Percentiles rank a stretch among this genome's conserved stretches.
These are phyloP conservation scores for Crithidia mellificae DNA, from an alignment of 208 protist genomes.

Conservation along the genomic window DNA sequence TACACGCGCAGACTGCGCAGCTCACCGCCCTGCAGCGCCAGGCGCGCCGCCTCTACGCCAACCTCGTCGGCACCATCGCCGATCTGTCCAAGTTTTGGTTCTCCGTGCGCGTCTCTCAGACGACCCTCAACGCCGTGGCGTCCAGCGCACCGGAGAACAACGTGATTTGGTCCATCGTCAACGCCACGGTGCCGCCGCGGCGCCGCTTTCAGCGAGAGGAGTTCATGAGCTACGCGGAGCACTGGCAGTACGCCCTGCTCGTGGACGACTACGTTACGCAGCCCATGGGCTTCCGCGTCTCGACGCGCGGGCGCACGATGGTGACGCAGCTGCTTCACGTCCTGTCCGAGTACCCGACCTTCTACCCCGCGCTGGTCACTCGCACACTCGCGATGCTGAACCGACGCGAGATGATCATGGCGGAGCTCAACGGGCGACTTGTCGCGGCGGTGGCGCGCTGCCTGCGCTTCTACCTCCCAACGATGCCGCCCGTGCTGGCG, in stretches of 20 bases:
- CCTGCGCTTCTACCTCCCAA: conserved; percentile 52
- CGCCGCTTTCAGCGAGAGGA: conserved; percentile 58
- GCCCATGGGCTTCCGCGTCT: conserved; percentile 37
- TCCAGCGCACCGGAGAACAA: conserved; percentile 37
- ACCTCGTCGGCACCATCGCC: conserved; percentile 67
- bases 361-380: conserved; percentile 65
- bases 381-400: conserved; percentile 54
- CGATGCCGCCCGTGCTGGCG: conserved; percentile 21
- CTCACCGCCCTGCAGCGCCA: conserved; percentile 14
- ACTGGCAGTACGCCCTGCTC: conserved; percentile 84
- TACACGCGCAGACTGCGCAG: neutral
- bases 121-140: conserved; percentile 28
- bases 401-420: conserved; percentile 45
- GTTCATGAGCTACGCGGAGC: conserved; percentile 51
- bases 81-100: conserved; percentile 64
- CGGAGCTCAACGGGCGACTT: conserved; percentile 59
- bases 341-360: conserved; percentile 57
- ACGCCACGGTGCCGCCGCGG: conserved; percentile 51
- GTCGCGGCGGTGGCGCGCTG: conserved; percentile 49
- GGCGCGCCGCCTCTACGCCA: conserved; percentile 41
- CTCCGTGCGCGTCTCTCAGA: conserved; percentile 25
- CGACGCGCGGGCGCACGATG: conserved; percentile 41
- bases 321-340: conserved; percentile 70
- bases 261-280: conserved; percentile 76
- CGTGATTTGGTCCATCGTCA: conserved; percentile 42